Evolutionary conservation across 164 flowering plant genomes (phyloP), one percentile per base, ranked within the genome.

Genomic region (Euptelea pleiosperma): DNA sequence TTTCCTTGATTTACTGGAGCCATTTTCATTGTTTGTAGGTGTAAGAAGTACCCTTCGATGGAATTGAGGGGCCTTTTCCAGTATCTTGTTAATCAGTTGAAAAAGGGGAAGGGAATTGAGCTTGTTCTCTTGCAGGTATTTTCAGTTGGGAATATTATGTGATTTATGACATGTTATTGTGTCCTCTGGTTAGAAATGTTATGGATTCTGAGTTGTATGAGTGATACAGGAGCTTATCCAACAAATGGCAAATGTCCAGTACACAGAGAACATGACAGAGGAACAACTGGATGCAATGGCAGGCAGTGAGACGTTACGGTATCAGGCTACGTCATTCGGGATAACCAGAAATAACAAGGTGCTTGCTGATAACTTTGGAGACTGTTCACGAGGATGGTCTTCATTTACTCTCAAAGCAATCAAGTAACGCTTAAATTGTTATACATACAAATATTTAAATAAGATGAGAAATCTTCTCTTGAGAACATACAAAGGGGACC

Each of bases 251-350:
- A 94, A 94, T 81, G 94, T 94, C 28, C 99, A 87, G 35, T 94
- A 82, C 70, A 94, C 96, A 0, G 99, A 94, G 66, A 94, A 94
- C 79, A 78, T 94, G 79, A 91, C 99, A 2, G 98, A 94, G 70
- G 99, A 94, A 24, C 99, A 94, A 76, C 65, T 91, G 67, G 99
- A 94, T 82, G 90, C 99, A 50, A 94, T 94, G 99, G 97, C 96
- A 44, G 99, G 98, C 48, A 80, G 99, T 72, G 99, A 94, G 68
- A 87, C 96, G 36, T 85, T 94, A 15, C 91, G 98, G 15, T 94
- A 84, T 70, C 98, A 91, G 62, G 99, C 96, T 65, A 94, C 96
- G 35, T 84, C 96, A 24, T 94, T 82, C 74, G 99, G 99, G 49
- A 77, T 86, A 55, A 76, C 92, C 26, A 74, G 92, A 57, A 94